A percentile compares a stretch with the other conserved stretches of the same genome.
phyloP scores from a whole-genome alignment of 1,284 basidiomycete genomes.

The Pisolithus thermaeus region DNA sequence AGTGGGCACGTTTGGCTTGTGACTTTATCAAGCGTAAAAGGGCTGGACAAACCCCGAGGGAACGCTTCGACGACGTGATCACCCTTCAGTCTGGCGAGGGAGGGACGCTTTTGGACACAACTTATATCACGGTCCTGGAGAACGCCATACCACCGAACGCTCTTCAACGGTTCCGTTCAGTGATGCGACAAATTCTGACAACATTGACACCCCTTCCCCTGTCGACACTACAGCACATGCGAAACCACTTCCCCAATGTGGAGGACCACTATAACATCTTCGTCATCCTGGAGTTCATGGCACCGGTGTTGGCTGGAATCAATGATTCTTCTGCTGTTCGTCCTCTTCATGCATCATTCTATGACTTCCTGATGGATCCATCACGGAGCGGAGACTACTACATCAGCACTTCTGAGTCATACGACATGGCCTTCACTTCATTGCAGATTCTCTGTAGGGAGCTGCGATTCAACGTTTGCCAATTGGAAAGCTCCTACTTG shows the following conservation, averaged over 20 bases:
- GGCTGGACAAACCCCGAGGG: neutral
- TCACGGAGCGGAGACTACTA: conserved; percentile 2
- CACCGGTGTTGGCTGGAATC: conserved; percentile 1
- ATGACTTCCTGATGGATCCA: conserved; percentile 8
- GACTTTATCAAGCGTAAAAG: neutral
- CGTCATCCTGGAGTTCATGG: neutral
- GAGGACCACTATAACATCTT: neutral
- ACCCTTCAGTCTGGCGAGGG: neutral
- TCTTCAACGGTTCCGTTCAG: neutral
- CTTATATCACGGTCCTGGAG: neutral
- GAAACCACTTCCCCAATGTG: neutral
- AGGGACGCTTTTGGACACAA: neutral
- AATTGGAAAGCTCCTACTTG: conserved; percentile 21
- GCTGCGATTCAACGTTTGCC: conserved; percentile 29
- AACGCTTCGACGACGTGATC: neutral
- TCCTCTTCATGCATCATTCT: neutral
- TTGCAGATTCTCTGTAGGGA: conserved; percentile 16
- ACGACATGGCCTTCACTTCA: conserved; percentile 10
- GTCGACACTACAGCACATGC: neutral
- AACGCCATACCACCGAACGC: neutral
- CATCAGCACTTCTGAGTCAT: conserved; percentile 3
- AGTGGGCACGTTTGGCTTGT: conserved; percentile 5
- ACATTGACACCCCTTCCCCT: neutral
- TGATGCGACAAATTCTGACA: conserved; percentile 2
- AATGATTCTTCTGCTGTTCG: neutral